phyloP scores from a whole-genome alignment of 2,329 filamentous ascomycete species.

The Conoideocrella luteorostrata region DNA sequence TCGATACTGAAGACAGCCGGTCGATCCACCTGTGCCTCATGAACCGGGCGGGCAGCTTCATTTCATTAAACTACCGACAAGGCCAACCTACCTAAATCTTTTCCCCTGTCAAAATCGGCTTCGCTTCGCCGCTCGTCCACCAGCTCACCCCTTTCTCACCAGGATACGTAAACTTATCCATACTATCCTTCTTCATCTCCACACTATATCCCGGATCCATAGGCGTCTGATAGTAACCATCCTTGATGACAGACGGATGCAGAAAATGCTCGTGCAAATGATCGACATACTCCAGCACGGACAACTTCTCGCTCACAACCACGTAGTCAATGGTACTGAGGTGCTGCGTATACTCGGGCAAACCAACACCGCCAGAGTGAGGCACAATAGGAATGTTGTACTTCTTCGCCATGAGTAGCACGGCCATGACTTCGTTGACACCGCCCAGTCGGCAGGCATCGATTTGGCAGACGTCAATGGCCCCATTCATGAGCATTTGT shows the following conservation, averaged over 20 bases:
- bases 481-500: slow-evolving; percentile 72
- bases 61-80: too few species aligned
- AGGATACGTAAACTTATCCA: slow-evolving; percentile 73
- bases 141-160: slow-evolving; percentile 73
- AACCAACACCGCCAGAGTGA: slow-evolving; percentile 80
- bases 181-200: slow-evolving; percentile 85
- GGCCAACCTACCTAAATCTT: slow-evolving; percentile 50
- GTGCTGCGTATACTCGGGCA: slow-evolving; percentile 93
- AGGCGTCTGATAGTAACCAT: slow-evolving; percentile 84
- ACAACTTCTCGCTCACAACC: slow-evolving; percentile 72
- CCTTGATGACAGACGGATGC: slow-evolving; percentile 70
- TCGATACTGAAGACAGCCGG: not conserved
- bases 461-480: slow-evolving; percentile 83
- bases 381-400: slow-evolving; percentile 77
- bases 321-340: slow-evolving; percentile 91
- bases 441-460: slow-evolving; percentile 86
- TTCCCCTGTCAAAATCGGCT: slow-evolving; percentile 59
- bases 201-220: slow-evolving; percentile 81
- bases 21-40: too few species aligned
- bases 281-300: slow-evolving; percentile 85
- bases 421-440: slow-evolving; percentile 88
- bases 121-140: slow-evolving; percentile 81
- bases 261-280: slow-evolving; percentile 91
- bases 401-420: slow-evolving; percentile 78
- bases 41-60: too few species aligned